Evolutionary conservation across 768 basidiomycete species (phyloP).

Genomic region (Coprinopsis cinerea): DNA sequence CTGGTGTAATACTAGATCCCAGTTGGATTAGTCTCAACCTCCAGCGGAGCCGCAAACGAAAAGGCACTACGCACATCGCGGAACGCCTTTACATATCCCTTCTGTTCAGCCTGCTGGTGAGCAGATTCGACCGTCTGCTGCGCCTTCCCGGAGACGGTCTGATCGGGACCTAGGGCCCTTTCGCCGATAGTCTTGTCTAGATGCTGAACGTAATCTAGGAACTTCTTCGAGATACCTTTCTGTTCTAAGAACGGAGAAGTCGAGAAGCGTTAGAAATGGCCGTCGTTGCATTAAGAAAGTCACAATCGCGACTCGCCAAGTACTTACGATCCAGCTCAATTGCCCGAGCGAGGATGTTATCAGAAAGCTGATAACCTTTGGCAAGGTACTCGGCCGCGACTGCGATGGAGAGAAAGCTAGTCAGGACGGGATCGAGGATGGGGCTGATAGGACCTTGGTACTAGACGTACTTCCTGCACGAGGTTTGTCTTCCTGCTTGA

Average conservation of each 20-base stretch:
- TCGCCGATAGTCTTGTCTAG: slow-evolving; percentile 69
- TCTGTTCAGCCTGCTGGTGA: slow-evolving; percentile 70
- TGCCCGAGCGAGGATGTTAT: slow-evolving; percentile 69
- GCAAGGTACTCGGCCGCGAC: slow-evolving; percentile 95
- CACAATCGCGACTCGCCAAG: too few species aligned
- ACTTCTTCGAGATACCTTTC: slow-evolving; percentile 83
- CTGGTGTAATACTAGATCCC: slow-evolving; percentile 63
- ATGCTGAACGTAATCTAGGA: slow-evolving; percentile 70
- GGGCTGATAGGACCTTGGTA: too few species aligned
- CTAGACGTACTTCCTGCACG: slow-evolving; percentile 64
- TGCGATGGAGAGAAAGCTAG: slow-evolving; percentile 18
- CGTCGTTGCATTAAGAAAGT: too few species aligned
- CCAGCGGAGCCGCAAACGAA: background rate
- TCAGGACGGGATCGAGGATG: slow-evolving; percentile 6
- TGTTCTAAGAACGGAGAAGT: slow-evolving; percentile 44
- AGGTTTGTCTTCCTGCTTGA: slow-evolving; percentile 90
- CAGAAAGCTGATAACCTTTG: slow-evolving; percentile 78
- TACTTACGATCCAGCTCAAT: slow-evolving; percentile 69
- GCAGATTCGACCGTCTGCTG: slow-evolving; percentile 60
- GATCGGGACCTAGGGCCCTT: slow-evolving; percentile 69
- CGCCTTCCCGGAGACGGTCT: slow-evolving; percentile 74
- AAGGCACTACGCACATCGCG: slow-evolving; percentile 46
- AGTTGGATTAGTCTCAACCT: slow-evolving; percentile 1
- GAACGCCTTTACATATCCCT: slow-evolving; percentile 66
- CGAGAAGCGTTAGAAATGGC: too few species aligned